These are phyloP conservation scores for Yarrowia phangngaensis DNA, from an alignment of 805 yeast genomes.

Conservation along the genomic window DNA sequence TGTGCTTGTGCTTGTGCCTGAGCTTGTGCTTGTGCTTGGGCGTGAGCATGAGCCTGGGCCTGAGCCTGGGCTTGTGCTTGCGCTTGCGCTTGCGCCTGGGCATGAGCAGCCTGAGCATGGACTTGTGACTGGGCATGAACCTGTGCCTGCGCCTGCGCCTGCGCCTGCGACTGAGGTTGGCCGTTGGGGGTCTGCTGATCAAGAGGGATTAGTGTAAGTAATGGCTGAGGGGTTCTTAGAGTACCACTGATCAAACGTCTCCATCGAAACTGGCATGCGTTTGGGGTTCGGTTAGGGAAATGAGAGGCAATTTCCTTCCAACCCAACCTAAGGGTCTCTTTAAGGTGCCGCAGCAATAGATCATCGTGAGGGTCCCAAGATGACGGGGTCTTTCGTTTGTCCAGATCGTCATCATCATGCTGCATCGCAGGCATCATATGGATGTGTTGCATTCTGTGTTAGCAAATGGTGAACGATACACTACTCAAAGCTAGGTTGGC, in stretches of 20 bases:
- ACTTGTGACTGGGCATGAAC: constrained; percentile 2
- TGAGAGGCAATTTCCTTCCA: constrained; percentile 85
- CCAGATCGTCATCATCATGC: constrained; percentile 23
- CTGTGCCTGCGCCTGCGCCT: constrained; percentile 4
- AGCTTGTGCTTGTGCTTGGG: too few relatives aligned
- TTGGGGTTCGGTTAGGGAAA: constrained; percentile 77
- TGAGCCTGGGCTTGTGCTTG: constrained; percentile 3
- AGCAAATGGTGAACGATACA: too few relatives aligned
- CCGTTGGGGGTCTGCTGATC: constrained; percentile 16
- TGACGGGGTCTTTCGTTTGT: constrained; percentile 43
- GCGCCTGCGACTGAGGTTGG: constrained; percentile 6
- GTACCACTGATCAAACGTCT: constrained; percentile 56
- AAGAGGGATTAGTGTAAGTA: constrained; percentile 17
- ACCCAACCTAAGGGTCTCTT: constrained; percentile 78
- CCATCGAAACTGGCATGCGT: constrained; percentile 89
- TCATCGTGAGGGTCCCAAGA: constrained; percentile 83
- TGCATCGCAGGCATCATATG: constrained; percentile 25
- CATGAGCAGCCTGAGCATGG: constrained; percentile 24
- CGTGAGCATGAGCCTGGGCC: constrained; percentile 27
- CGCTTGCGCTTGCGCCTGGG: constrained; percentile 10
- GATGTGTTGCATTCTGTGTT: constrained; percentile 25
- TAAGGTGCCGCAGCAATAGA: constrained; percentile 62
- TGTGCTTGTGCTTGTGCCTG: constrained; percentile 9
- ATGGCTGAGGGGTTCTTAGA: constrained; percentile 34
- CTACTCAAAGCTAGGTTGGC: too few relatives aligned